phyloP scores from a whole-genome alignment of 2,329 filamentous ascomycete species.

The Fusarium verrucosum region DNA sequence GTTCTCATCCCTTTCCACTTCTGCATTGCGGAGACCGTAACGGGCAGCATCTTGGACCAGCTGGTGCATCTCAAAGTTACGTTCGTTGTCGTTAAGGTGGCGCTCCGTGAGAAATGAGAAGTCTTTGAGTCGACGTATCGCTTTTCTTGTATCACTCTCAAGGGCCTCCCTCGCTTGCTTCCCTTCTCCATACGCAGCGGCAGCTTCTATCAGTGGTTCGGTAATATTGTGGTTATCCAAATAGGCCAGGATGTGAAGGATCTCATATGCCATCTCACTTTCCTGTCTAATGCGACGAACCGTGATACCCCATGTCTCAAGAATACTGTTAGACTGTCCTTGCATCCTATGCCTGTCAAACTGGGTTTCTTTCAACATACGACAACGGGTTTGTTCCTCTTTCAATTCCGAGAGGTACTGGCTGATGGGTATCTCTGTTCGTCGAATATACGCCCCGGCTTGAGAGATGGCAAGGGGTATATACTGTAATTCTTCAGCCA shows the following conservation, averaged over 20 bases:
- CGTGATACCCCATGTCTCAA: conserved; percentile 49
- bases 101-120: conserved; percentile 47
- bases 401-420: conserved; percentile 43
- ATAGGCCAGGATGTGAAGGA: conserved; percentile 47
- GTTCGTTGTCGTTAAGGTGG: neutral
- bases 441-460: conserved; percentile 46
- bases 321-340: conserved; percentile 46
- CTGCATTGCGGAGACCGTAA: conserved; percentile 22
- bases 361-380: conserved; percentile 30
- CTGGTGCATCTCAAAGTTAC: conserved; percentile 47
- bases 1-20: fast-evolving
- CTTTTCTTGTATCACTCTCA: conserved; percentile 14
- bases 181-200: neutral
- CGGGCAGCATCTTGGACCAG: conserved; percentile 45
- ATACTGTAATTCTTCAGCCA: conserved; percentile 41
- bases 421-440: conserved; percentile 34
- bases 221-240: conserved; percentile 49
- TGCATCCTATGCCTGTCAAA: conserved; percentile 45
- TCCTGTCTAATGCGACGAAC: conserved; percentile 46
- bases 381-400: conserved; percentile 37
- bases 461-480: conserved; percentile 49
- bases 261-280: conserved; percentile 41
- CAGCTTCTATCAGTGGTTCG: conserved; percentile 39
- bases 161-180: neutral
- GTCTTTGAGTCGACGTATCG: conserved; percentile 44